Evolutionary conservation across 306 rosid genomes (phyloP), one percentile per base, ranked within the genome.

Genomic region (Alnus glutinosa): DNA sequence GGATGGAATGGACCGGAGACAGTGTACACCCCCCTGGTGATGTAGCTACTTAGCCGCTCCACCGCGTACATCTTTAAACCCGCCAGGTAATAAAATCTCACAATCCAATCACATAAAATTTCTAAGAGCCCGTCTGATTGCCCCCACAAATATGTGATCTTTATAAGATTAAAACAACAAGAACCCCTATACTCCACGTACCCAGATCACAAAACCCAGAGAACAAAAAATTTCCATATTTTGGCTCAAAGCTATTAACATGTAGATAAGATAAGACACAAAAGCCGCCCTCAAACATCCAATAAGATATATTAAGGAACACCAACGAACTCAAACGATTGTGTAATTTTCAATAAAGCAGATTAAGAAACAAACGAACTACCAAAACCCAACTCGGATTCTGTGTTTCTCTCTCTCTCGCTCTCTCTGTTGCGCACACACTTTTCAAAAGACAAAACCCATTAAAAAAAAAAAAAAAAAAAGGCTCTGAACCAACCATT

Each of bases 1-100:
- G 99, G 97, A 77, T 90, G 99, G 71, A 96, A 92, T 3, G 99
- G 92, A 4, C 88, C 97, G 9, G 97, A 89, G 19, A 91, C 97
- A 0, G 89, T 86, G 89, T 88, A 90, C 7, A 90, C 94, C 2
- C 98, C 98, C 66, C 85, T 89, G 39, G 90, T 82, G 54, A 95
- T 89, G 67, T 85, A 90, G 32, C 90, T 87, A 6, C 97, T 93
- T 48, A 96, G 76, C 83, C 97, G 85, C 84, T 87, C 94, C 64
- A 94, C 97, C 74, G 97, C 92, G 68, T 91, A 86, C 99, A 96
- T 96, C 86, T 83, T 90, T 83, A 76, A 49, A 70, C 49, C 48
- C 64, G 55, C 72, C 80, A 39, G 44, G 19, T 73, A 42, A 55
- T 10, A 68, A 69, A 59, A 13, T 61, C 80, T 71, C 68, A 67